These are phyloP conservation scores for Salpingoeca rosetta DNA, from an alignment of 78 protist species.

Conservation along the genomic window DNA sequence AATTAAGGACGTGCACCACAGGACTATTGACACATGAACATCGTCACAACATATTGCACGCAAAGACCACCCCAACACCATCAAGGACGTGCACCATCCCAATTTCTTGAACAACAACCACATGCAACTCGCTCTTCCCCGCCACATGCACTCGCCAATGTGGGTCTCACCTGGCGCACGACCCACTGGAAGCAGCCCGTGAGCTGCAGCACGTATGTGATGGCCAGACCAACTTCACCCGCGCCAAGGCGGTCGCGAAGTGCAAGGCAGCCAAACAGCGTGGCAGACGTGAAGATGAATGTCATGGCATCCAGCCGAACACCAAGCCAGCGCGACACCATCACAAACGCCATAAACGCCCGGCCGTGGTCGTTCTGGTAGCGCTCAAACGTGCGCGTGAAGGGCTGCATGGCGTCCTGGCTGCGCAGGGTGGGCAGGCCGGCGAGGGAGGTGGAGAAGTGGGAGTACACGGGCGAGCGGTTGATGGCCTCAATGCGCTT, in stretches of 20 bases:
- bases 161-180: slow-evolving; percentile 3
- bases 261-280: background rate
- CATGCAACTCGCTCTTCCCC: too few relatives aligned
- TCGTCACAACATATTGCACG: background rate
- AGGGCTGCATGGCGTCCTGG: background rate
- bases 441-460: slow-evolving; percentile 16
- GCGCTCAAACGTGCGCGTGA: background rate
- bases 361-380: background rate
- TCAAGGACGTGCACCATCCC: background rate
- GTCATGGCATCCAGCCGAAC: background rate
- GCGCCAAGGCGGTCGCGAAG: background rate
- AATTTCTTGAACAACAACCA: background rate
- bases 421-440: slow-evolving; percentile 46
- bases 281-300: background rate
- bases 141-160: background rate
- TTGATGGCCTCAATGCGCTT: background rate
- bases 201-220: slow-evolving; percentile 25
- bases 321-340: background rate
- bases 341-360: background rate
- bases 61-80: background rate
- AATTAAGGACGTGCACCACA: too few relatives aligned
- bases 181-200: background rate
- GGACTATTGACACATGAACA: too few relatives aligned
- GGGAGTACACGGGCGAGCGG: slow-evolving; percentile 21
- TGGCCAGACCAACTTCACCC: slow-evolving; percentile 18